These are phyloP conservation scores for Anthracocystis panici-leucophaei DNA, from an alignment of 1,284 basidiomycete genomes.

Conservation along the genomic window DNA sequence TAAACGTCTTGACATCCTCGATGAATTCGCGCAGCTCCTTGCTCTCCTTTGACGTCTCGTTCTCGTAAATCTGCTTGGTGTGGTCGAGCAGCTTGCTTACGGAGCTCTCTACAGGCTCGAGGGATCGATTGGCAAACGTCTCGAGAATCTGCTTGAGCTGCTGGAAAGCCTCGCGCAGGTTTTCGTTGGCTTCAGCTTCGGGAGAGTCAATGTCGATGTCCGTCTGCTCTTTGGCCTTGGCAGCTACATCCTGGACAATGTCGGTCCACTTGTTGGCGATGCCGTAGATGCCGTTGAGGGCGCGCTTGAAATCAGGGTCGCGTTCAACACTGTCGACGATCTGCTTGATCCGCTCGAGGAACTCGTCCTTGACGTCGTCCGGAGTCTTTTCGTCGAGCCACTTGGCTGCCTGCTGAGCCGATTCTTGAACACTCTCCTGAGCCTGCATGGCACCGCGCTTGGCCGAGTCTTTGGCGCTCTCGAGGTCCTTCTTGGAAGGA, in stretches of 20 bases:
- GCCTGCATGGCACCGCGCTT: constrained; percentile 69
- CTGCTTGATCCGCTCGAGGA: constrained; percentile 71
- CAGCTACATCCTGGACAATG: constrained; percentile 70
- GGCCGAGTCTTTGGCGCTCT: constrained; percentile 69
- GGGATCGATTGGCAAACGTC: constrained; percentile 67
- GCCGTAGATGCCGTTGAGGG: constrained; percentile 70
- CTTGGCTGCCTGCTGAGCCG: constrained; percentile 49
- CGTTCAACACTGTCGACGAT: constrained; percentile 64
- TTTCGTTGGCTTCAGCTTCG: constrained; percentile 69
- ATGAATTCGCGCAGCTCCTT: constrained; percentile 70
- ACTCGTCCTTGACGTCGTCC: constrained; percentile 71
- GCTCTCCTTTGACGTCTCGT: constrained; percentile 57
- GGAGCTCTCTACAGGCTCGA: constrained; percentile 63
- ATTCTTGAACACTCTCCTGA: constrained; percentile 57
- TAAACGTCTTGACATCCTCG: constrained; percentile 54
- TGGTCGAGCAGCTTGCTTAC: constrained; percentile 70
- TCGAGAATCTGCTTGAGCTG: constrained; percentile 71
- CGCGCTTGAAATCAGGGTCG: constrained; percentile 70
- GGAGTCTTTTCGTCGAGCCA: constrained; percentile 72
- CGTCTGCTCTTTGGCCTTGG: constrained; percentile 70
- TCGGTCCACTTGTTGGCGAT: constrained; percentile 72
- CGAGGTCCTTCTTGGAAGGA: constrained; percentile 68
- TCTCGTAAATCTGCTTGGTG: constrained; percentile 70
- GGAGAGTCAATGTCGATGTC: constrained; percentile 70
- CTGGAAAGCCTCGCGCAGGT: constrained; percentile 70